These are phyloP conservation scores for Neocucurbitaria cava DNA, from an alignment of 2,329 filamentous ascomycete genomes.

Conservation along the genomic window DNA sequence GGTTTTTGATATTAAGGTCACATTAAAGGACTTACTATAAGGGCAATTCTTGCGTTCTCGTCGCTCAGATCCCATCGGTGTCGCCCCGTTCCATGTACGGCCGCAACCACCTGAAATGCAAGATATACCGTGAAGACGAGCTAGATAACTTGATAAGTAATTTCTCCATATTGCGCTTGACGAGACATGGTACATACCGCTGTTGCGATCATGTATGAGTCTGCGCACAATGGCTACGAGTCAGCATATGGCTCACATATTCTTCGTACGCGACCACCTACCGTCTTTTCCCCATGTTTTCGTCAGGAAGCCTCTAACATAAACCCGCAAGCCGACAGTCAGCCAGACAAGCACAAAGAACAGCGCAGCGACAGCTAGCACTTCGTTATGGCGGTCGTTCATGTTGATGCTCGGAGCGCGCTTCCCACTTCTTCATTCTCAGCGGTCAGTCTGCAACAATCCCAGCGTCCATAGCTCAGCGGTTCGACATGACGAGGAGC, in stretches of 20 bases:
- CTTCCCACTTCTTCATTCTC: background rate
- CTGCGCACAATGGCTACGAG: background rate
- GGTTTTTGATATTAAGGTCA: background rate
- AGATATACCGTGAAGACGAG: slow-evolving; percentile 51
- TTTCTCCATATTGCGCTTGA: background rate
- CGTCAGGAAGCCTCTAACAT: slow-evolving; percentile 47
- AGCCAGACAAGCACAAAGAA: slow-evolving; percentile 51
- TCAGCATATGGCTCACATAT: background rate
- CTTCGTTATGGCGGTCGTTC: slow-evolving; percentile 29
- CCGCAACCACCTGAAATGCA: slow-evolving; percentile 48
- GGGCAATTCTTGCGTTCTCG: slow-evolving; percentile 34
- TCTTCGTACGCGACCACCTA: background rate
- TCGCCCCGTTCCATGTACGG: slow-evolving; percentile 49
- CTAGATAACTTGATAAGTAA: slow-evolving; percentile 19
- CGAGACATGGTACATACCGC: slow-evolving; percentile 27
- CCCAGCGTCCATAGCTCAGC: background rate
- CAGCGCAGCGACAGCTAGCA: slow-evolving; percentile 40
- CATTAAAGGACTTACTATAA: slow-evolving; percentile 27
- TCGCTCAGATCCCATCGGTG: slow-evolving; percentile 45
- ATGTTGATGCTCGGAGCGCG: slow-evolving; percentile 4
- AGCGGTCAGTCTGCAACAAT: background rate
- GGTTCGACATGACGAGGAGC: background rate
- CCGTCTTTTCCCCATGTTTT: slow-evolving; percentile 49
- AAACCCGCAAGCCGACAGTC: slow-evolving; percentile 46
- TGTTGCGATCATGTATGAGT: slow-evolving; percentile 51